These are phyloP conservation scores for Trichophaea hybrida DNA, from an alignment of 2,329 filamentous ascomycete genomes.

Conservation along the genomic window DNA sequence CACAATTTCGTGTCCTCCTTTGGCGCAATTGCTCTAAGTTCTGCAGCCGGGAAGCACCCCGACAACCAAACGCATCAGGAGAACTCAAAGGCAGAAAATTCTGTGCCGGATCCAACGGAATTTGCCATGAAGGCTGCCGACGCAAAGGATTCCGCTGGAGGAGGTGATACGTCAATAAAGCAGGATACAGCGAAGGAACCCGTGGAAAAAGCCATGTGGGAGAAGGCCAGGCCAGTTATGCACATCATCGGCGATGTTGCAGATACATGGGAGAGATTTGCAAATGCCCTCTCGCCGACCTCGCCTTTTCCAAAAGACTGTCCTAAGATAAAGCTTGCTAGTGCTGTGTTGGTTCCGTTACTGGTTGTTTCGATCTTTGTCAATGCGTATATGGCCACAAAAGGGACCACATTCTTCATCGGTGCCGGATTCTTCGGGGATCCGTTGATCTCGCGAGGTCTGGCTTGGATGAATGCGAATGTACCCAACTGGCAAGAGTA, in stretches of 20 bases:
- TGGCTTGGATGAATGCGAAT: slow-evolving; percentile 45
- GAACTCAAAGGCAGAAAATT: slow-evolving; percentile 35
- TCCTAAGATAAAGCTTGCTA: slow-evolving; percentile 40
- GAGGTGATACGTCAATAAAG: slow-evolving; percentile 44
- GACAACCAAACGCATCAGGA: slow-evolving; percentile 39
- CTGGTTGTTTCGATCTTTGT: slow-evolving; percentile 41
- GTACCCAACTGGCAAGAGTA: slow-evolving; percentile 27
- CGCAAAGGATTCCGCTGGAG: slow-evolving; percentile 41
- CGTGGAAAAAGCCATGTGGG: slow-evolving; percentile 63
- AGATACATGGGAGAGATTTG: slow-evolving; percentile 50
- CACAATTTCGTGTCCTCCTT: slow-evolving; percentile 65
- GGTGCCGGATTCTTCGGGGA: slow-evolving; percentile 71
- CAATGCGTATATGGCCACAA: slow-evolving; percentile 47
- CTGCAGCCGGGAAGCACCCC: slow-evolving; percentile 59
- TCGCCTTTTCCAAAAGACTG: slow-evolving; percentile 43
- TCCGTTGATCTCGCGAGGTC: slow-evolving; percentile 49
- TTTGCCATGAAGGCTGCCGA: slow-evolving; percentile 41
- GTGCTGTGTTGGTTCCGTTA: slow-evolving; percentile 38
- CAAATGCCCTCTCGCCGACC: slow-evolving; percentile 49
- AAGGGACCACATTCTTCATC: slow-evolving; percentile 49
- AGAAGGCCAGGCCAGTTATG: slow-evolving; percentile 61
- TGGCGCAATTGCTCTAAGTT: slow-evolving; percentile 55
- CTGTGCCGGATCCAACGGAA: slow-evolving; percentile 47
- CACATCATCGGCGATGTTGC: slow-evolving; percentile 44
- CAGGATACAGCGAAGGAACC: slow-evolving; percentile 54